Conservation (phyloP, 1,284 basidiomycete genomes). For the Hemileia vastatrix region DNA sequence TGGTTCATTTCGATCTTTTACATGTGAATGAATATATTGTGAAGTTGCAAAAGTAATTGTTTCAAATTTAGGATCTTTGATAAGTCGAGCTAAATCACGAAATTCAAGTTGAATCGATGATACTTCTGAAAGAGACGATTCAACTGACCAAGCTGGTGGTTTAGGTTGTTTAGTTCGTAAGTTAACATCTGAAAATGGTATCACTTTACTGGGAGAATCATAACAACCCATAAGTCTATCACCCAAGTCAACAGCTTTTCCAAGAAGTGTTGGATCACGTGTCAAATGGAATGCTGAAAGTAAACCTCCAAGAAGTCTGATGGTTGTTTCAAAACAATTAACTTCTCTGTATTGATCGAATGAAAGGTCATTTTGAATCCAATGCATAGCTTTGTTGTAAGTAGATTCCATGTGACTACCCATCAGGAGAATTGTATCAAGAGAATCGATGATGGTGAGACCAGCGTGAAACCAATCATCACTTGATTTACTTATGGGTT, state of each 20-base stretch:
- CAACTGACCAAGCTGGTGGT: too few relatives aligned
- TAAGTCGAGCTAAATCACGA: too few relatives aligned
- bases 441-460: conserved; percentile 14
- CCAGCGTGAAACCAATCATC: too few relatives aligned
- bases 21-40: too few relatives aligned
- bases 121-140: too few relatives aligned
- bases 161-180: too few relatives aligned
- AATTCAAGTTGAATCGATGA: too few relatives aligned
- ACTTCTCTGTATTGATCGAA: conserved; percentile 72
- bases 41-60: too few relatives aligned
- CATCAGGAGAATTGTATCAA: conserved; percentile 14
- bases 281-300: conserved; percentile 68
- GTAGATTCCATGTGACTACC: conserved; percentile 5
- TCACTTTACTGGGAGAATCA: conserved; percentile 51
- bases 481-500: too few relatives aligned
- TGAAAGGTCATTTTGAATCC: conserved; percentile 56
- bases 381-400: conserved; percentile 4
- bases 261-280: conserved; percentile 59
- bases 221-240: conserved; percentile 78
- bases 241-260: conserved; percentile 67
- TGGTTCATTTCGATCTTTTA: too few relatives aligned
- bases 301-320: conserved; percentile 69
- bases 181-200: too few relatives aligned
- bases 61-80: too few relatives aligned
- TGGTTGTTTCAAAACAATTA: conserved; percentile 87